phyloP scores from a whole-genome alignment of 2,329 filamentous ascomycete species.

The Fusarium abutilonis region DNA sequence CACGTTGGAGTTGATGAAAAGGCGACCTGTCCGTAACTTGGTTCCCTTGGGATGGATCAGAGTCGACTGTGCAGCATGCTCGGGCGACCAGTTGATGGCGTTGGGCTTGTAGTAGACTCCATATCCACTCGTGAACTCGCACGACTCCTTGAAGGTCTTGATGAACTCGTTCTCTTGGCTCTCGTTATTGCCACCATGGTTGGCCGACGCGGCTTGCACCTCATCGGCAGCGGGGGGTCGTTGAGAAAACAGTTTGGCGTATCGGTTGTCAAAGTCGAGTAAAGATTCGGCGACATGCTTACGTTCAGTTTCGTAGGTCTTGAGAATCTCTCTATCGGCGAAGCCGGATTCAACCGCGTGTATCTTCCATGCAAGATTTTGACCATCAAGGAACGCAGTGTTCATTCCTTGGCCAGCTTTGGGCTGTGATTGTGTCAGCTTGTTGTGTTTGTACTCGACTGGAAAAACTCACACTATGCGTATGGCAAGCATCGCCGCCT shows the following conservation, averaged over 20 bases:
- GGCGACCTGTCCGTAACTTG: conserved; percentile 76
- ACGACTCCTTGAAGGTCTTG: conserved; percentile 88
- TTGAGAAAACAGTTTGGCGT: conserved; percentile 89
- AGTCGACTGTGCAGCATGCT: conserved; percentile 75
- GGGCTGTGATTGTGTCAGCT: conserved; percentile 60
- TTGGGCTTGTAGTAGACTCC: conserved; percentile 88
- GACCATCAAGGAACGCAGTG: conserved; percentile 80
- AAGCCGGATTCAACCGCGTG: conserved; percentile 89
- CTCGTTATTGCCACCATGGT: conserved; percentile 40
- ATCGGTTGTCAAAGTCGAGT: conserved; percentile 86
- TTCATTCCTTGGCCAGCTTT: conserved; percentile 86
- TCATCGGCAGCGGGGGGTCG: conserved; percentile 77
- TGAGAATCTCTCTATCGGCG: conserved; percentile 76
- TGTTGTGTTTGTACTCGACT: conserved; percentile 34
- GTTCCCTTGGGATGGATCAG: conserved; percentile 73
- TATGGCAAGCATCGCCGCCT: conserved; percentile 82
- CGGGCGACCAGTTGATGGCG: conserved; percentile 81
- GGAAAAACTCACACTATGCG: conserved; percentile 71
- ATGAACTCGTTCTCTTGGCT: conserved; percentile 80
- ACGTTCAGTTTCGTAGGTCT: conserved; percentile 88
- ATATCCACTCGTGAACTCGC: conserved; percentile 93
- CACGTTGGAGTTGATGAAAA: conserved; percentile 81
- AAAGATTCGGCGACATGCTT: conserved; percentile 86
- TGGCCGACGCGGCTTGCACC: conserved; percentile 71
- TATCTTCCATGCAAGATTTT: conserved; percentile 96